Evolutionary conservation across 164 flowering plant species (phyloP), one percentile per base, ranked within the genome.

Genomic region (Kingdonia uniflora): DNA sequence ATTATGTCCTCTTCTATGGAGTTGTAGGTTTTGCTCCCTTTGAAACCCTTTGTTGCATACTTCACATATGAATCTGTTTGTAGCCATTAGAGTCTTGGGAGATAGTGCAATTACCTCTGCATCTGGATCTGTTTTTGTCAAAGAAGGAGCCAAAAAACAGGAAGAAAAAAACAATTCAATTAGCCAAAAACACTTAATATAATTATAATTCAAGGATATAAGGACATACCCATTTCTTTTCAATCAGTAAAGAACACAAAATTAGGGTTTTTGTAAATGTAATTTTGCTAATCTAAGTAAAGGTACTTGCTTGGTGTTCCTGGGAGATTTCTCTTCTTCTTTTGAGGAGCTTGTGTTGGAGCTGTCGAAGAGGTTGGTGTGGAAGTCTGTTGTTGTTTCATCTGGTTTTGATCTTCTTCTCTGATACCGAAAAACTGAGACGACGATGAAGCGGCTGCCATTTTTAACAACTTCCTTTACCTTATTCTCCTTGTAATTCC

Each of bases 1-100:
- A 64, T 87, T 87, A 61, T 87, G 95, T 66, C 95, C 95, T 79
- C 95, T 81, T 71, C 95, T 78, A 72, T 87, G 95, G 6, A 87
- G 88, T 62, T 87, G 95, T 35, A 87, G 70, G 64, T 87, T 87
- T 64, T 87, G 95, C 69, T 87, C 95, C 54, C 95, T 84, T 68
- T 86, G 95, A 41, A 86, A 86, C 63, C 95, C 95, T 72, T 86
- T 86, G 80, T 78, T 78, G 76, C 95, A 86, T 16, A 86, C 91
- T 74, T 86, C 95, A 60, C 95, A 86, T 47, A 86, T 74, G 76
- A 83, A 86, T 57, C 91, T 75, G 79, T 86, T 86, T 69, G 90
- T 83, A 56, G 95, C 95, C 95, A 86, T 76, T 63, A 86, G 79
- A 43, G 86, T 81, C 77, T 80, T 81, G 67, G 95, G 95, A 58